Evolutionary conservation across 352 stramenopile genomes (phyloP).

Genomic region (Pythium chondricola): DNA sequence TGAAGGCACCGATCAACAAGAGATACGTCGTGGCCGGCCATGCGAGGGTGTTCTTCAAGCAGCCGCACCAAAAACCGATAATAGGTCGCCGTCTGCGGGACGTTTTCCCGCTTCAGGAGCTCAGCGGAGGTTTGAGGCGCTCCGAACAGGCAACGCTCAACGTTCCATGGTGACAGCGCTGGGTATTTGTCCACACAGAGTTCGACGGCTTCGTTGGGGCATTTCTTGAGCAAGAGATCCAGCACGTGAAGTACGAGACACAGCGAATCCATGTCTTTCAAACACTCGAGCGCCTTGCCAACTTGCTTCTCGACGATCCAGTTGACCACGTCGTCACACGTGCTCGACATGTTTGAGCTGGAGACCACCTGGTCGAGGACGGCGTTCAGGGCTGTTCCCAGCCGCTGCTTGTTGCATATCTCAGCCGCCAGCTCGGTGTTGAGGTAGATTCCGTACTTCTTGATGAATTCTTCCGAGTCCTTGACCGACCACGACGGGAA

Average conservation of each 20-base stretch:
- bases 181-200: constrained; percentile 69
- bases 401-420: constrained; percentile 65
- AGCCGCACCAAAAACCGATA: constrained; percentile 65
- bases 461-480: constrained; percentile 67
- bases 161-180: constrained; percentile 70
- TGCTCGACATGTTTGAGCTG: constrained; percentile 69
- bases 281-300: constrained; percentile 30
- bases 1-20: constrained; percentile 61
- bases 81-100: constrained; percentile 56
- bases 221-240: constrained; percentile 80
- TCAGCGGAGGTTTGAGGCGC: constrained; percentile 17
- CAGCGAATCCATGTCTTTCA: constrained; percentile 56
- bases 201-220: constrained; percentile 55
- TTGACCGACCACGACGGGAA: constrained; percentile 23
- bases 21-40: constrained; percentile 35
- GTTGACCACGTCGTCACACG: constrained; percentile 73
- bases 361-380: constrained; percentile 76
- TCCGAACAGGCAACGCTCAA: constrained; percentile 75
- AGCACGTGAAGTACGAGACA: constrained; percentile 73
- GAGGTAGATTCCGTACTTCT: constrained; percentile 81
- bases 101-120: constrained; percentile 29
- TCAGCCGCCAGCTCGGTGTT: constrained; percentile 78
- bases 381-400: constrained; percentile 53
- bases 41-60: constrained; percentile 36
- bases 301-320: constrained; percentile 66